Conservation (phyloP, 2,329 filamentous ascomycete genomes). For the Cercospora sojina region DNA sequence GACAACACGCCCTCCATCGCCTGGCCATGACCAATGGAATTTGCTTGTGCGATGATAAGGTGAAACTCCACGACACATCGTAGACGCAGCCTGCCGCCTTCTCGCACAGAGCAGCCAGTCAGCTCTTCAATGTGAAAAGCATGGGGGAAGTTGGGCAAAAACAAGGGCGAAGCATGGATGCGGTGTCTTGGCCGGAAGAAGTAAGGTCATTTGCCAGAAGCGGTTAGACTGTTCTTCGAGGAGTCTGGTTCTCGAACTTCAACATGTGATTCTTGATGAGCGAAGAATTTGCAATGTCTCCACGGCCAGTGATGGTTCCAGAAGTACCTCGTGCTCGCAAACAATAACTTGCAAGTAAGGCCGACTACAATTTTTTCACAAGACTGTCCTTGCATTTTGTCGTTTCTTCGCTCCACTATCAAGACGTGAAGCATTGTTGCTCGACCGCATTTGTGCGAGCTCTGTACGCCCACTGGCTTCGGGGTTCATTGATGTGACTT, state of each 20-base stretch:
- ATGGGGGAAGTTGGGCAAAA: background rate
- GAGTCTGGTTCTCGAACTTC: background rate
- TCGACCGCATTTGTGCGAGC: background rate
- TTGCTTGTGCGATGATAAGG: conserved; percentile 4
- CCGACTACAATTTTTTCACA: too few relatives aligned
- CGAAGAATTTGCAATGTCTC: background rate
- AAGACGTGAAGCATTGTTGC: background rate
- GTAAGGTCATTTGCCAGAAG: background rate
- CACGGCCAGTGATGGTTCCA: background rate
- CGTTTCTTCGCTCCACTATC: background rate
- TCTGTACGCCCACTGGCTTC: background rate
- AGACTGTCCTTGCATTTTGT: too few relatives aligned
- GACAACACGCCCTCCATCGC: conserved; percentile 2
- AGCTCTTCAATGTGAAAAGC: background rate
- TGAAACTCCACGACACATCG: background rate
- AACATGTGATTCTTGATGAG: background rate
- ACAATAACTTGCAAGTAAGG: background rate
- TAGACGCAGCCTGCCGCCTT: background rate
- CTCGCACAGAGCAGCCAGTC: background rate
- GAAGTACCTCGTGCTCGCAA: too few relatives aligned
- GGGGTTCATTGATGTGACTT: too few relatives aligned
- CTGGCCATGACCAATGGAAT: conserved; percentile 13
- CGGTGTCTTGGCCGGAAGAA: background rate
- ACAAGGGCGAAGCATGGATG: conserved; percentile 7
- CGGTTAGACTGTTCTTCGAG: background rate